These are phyloP conservation scores for Dichotomocladium elegans DNA, from an alignment of 371 early-diverging fungal species.

Conservation along the genomic window DNA sequence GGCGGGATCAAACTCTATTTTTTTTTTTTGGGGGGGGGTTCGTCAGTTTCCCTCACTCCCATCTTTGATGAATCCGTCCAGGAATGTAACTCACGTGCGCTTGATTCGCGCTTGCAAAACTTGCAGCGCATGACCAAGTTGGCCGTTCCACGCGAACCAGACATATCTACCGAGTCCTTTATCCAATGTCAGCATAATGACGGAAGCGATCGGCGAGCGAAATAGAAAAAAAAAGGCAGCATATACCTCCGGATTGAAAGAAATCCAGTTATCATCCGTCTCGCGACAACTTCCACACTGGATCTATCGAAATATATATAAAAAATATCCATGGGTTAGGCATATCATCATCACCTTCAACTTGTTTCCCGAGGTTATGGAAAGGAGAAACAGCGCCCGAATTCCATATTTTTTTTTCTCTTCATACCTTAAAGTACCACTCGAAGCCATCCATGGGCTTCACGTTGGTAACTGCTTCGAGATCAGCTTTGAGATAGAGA, in stretches of 20 bases:
- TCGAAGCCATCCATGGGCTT: constrained; percentile 58
- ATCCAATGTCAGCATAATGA: not conserved
- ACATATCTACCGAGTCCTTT: constrained; percentile 38
- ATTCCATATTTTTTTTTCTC: not conserved
- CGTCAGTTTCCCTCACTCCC: too few relatives aligned
- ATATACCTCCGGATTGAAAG: constrained; percentile 57
- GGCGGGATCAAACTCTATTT: constrained; percentile 54
- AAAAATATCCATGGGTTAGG: not conserved
- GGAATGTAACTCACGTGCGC: constrained; percentile 50
- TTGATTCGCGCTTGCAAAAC: constrained; percentile 82
- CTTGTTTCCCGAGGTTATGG: not conserved
- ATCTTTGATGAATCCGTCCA: not conserved
- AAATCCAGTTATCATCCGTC: constrained; percentile 67
- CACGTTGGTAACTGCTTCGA: constrained; percentile 78
- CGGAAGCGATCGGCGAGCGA: too few relatives aligned
- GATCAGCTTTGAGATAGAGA: constrained; percentile 72
- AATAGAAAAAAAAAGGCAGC: too few relatives aligned
- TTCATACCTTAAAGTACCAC: constrained; percentile 79
- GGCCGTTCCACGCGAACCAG: constrained; percentile 71
- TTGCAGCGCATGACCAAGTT: constrained; percentile 93
- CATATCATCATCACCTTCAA: not conserved
- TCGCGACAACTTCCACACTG: constrained; percentile 85
- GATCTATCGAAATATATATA: constrained; percentile 42
- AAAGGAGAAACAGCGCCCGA: not conserved
- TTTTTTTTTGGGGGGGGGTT: too few relatives aligned